These are phyloP conservation scores for Hymenoscyphus occultus DNA, from an alignment of 2,329 filamentous ascomycete species.

Conservation along the genomic window DNA sequence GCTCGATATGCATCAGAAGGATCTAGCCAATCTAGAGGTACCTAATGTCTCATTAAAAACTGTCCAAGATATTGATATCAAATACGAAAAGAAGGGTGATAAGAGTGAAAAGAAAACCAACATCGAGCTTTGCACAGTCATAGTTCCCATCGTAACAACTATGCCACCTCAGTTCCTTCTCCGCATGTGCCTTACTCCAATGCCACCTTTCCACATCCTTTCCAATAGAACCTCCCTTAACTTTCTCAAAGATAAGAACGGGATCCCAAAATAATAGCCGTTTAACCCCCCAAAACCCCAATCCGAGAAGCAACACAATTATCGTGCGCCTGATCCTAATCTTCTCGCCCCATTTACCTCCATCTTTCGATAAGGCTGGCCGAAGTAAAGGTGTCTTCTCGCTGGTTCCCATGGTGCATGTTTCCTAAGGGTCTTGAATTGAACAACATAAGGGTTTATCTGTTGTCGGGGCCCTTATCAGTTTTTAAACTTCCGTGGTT, in stretches of 20 bases:
- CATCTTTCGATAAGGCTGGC: background rate
- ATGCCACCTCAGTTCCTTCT: conserved; percentile 23
- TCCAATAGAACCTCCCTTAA: conserved; percentile 17
- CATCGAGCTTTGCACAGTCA: conserved; percentile 29
- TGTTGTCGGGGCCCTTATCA: background rate
- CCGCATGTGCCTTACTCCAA: conserved; percentile 11
- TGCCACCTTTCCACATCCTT: conserved; percentile 20
- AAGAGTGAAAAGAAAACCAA: conserved; percentile 6
- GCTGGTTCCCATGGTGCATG: background rate
- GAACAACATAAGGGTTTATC: background rate
- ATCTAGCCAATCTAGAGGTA: conserved; percentile 27
- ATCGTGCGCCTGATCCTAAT: background rate
- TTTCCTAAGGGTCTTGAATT: background rate
- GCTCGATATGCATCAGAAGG: conserved; percentile 21
- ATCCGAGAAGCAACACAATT: background rate
- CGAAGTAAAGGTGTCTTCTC: background rate
- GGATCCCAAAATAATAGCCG: background rate
- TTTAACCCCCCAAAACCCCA: background rate
- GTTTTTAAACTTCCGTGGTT: background rate
- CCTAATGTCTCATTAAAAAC: conserved; percentile 10
- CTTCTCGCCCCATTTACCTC: background rate
- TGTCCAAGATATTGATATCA: background rate
- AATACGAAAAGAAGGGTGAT: background rate
- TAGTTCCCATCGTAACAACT: conserved; percentile 25
- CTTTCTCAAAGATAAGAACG: background rate